Evolutionary conservation across 345 rosid species (phyloP), one percentile per base, ranked within the genome.

Genomic region (Citrus inodora): DNA sequence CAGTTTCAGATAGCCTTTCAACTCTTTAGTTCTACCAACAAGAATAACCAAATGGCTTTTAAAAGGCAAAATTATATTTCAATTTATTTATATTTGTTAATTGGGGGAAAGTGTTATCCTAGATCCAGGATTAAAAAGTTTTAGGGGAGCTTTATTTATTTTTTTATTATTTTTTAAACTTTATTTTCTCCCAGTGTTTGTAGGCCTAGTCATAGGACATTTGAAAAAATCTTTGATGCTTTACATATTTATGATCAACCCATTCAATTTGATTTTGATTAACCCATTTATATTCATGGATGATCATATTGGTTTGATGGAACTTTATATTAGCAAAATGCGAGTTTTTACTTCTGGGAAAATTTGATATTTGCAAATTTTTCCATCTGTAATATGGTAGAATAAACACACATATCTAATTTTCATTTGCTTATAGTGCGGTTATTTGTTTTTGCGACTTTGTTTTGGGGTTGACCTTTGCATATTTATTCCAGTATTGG

Each of bases 51-150:
- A 22, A 10, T 64, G 48, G 22, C 56, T 40, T 58, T 14, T 63
- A 74, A 74, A 28, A 75, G 51, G 51, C 4, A 46, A 37, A 73
- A 67, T 35, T 32, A n/a, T 60, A 59, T 74, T 73, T 19, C 61
- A 38, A 7, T 60, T 60, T 37, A 40, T 0, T 40, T 40, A 61
- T n/a, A 59, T 38, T 60, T n/a, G 24, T 59, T 60, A 59, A 25
- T 38, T n/a, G 13, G 64, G 24, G 53, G 33, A 55, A 71, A 38
- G 67, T 35, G 37, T 6, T 60, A 74, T 21, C 22, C 51, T 59
- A 35, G 37, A 9, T 35, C 51, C 14, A 73, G 32, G 66, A 37
- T 19, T 55, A 21, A 22, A 59, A 72, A 59, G 16, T 8, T 73
- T 1, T n/a, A 35, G n/a, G 51, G 53, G 67, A 40, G 61, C 30